Percentiles rank a stretch among this genome's conserved stretches.
These are phyloP conservation scores for Aspergillus sergii DNA, from an alignment of 2,329 filamentous ascomycete genomes.

Conservation along the genomic window DNA sequence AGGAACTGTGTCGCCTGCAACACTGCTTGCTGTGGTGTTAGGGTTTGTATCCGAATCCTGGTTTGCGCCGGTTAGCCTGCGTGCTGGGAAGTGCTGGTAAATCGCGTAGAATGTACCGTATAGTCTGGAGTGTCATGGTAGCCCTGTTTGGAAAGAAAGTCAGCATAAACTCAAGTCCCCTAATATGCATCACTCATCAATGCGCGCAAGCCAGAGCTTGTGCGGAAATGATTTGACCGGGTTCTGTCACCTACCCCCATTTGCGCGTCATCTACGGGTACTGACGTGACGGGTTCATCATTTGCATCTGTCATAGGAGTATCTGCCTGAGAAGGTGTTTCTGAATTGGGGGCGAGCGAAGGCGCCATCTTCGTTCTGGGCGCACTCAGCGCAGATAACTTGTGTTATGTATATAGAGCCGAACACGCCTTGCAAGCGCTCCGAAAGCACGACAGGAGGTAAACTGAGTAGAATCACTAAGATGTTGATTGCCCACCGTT, in stretches of 20 bases:
- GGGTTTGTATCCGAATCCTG: constrained; percentile 68
- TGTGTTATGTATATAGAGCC: not conserved
- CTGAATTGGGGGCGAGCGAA: constrained; percentile 38
- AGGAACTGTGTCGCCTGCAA: constrained; percentile 70
- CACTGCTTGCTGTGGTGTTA: constrained; percentile 77
- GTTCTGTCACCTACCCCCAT: constrained; percentile 39
- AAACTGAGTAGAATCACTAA: not conserved
- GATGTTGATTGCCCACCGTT: not conserved
- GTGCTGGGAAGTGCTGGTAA: not conserved
- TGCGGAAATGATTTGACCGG: not conserved
- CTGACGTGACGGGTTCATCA: constrained; percentile 37
- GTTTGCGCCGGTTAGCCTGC: constrained; percentile 9
- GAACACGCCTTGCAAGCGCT: constrained; percentile 5
- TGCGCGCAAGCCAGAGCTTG: not conserved
- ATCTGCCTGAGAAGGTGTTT: constrained; percentile 47
- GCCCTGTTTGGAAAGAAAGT: constrained; percentile 36
- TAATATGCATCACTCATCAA: not conserved
- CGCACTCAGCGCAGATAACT: constrained; percentile 28
- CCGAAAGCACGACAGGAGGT: not conserved
- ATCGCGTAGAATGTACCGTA: constrained; percentile 48
- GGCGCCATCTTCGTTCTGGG: constrained; percentile 44
- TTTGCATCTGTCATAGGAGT: constrained; percentile 51
- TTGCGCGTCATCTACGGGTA: constrained; percentile 41
- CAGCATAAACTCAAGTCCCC: constrained; percentile 11
- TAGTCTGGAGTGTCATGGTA: constrained; percentile 65